phyloP scores from a whole-genome alignment of 2,329 filamentous ascomycete genomes.

The Elsinoe ampelina region DNA sequence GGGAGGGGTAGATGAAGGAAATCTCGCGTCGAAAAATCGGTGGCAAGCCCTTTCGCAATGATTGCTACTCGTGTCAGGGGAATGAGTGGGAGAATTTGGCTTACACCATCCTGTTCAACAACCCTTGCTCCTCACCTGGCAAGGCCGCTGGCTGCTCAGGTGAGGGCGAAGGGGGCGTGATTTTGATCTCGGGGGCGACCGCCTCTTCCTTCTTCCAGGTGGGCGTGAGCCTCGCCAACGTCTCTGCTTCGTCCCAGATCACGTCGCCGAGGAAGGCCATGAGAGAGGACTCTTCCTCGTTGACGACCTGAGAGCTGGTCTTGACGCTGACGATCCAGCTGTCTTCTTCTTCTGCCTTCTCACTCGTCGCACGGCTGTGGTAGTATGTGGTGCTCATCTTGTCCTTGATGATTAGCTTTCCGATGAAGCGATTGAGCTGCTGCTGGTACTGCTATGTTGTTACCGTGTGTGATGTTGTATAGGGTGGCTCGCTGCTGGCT shows the following conservation, averaged over 20 bases:
- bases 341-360: neutral
- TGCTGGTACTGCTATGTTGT: neutral
- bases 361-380: neutral
- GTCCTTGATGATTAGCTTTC: neutral
- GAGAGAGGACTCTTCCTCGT: neutral
- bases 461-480: neutral
- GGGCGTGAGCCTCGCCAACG: neutral
- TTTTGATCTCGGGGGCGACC: neutral
- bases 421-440: neutral
- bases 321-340: neutral
- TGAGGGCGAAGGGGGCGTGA: neutral
- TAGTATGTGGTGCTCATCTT: neutral
- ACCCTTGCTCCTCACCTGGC: neutral
- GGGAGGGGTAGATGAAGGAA: neutral
- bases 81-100: neutral
- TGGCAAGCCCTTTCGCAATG: too few species aligned
- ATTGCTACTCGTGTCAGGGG: too few species aligned
- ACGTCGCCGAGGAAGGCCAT: conserved; percentile 8
- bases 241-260: neutral
- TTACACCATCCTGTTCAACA: neutral
- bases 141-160: neutral
- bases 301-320: neutral
- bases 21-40: too few species aligned
- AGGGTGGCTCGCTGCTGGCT: neutral
- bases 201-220: neutral